These are phyloP conservation scores for Zoysia pacifica DNA, from an alignment of 176 grass and related monocot genomes.

Conservation along the genomic window DNA sequence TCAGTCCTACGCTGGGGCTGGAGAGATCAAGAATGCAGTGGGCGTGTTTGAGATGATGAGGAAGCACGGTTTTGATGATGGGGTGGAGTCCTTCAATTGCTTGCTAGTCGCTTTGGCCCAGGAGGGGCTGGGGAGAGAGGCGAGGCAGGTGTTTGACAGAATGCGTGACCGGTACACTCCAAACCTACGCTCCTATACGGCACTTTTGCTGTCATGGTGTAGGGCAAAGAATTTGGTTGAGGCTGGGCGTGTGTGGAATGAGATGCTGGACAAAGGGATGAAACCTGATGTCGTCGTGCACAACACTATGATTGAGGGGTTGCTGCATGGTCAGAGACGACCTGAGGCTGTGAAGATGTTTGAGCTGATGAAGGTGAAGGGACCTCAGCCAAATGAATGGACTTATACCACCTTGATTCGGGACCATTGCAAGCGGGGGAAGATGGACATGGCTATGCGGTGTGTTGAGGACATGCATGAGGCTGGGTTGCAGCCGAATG, in stretches of 20 bases:
- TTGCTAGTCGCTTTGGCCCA: conserved; percentile 64
- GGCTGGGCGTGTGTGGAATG: conserved; percentile 79
- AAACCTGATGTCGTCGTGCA: conserved; percentile 67
- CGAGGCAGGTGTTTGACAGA: conserved; percentile 64
- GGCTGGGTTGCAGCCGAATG: conserved; percentile 48
- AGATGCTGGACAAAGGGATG: conserved; percentile 76
- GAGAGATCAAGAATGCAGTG: conserved; percentile 79
- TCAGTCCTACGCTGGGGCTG: conserved; percentile 48
- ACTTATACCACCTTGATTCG: conserved; percentile 80
- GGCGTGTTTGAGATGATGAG: conserved; percentile 77
- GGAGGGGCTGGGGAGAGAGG: conserved; percentile 70
- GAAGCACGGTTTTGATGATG: conserved; percentile 56
- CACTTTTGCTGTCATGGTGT: conserved; percentile 71
- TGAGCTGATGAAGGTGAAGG: conserved; percentile 92
- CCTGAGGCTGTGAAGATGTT: conserved; percentile 82
- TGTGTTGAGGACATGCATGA: conserved; percentile 72
- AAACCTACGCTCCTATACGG: conserved; percentile 67
- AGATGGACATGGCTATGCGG: conserved; percentile 75
- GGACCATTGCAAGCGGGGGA: conserved; percentile 72
- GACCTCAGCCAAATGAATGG: conserved; percentile 66
- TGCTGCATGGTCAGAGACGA: conserved; percentile 71
- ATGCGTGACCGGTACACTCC: conserved; percentile 57
- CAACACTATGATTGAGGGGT: conserved; percentile 87
- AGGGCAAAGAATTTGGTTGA: conserved; percentile 74
- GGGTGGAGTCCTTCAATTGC: conserved; percentile 85